Conservation (phyloP, 345 rosid genomes). For the Firmiana major region DNA sequence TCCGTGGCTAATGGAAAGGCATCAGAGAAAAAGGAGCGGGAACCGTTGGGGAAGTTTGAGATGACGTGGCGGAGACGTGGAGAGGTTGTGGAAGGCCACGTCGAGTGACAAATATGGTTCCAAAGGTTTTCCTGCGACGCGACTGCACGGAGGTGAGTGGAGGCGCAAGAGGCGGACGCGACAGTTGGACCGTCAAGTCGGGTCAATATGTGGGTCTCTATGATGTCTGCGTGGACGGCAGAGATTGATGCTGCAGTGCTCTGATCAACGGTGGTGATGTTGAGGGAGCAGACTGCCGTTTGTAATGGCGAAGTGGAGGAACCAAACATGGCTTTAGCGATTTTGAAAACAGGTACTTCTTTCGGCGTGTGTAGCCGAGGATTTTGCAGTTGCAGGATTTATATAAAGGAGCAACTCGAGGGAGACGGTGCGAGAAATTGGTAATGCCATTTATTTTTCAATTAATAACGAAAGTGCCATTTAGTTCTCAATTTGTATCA, state of each 20-base stretch:
- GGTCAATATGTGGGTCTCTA: constrained; percentile 55
- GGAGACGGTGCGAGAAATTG: neutral
- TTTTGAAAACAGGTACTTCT: neutral
- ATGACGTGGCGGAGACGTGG: constrained; percentile 35
- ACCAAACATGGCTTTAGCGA: neutral
- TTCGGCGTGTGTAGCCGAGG: neutral
- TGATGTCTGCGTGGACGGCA: constrained; percentile 50
- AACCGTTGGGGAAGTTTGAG: constrained; percentile 41
- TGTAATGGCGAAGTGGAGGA: neutral
- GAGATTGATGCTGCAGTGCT: constrained; percentile 18
- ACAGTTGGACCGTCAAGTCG: constrained; percentile 70
- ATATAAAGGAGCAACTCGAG: neutral
- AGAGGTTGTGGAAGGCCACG: constrained; percentile 67
- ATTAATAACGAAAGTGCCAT: neutral
- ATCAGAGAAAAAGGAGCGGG: constrained; percentile 71
- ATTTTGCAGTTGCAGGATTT: too few species aligned
- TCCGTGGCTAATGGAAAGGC: constrained; percentile 25
- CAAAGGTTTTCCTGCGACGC: constrained; percentile 47
- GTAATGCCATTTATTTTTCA: neutral
- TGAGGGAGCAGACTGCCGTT: neutral
- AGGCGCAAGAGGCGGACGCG: constrained; percentile 54
- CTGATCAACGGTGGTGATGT: neutral
- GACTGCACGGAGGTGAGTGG: constrained; percentile 47
- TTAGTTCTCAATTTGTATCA: too few species aligned
- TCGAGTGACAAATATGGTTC: constrained; percentile 45